These are phyloP conservation scores for Aspergillus leporis DNA, from an alignment of 495 filamentous ascomycete species.

Conservation along the genomic window DNA sequence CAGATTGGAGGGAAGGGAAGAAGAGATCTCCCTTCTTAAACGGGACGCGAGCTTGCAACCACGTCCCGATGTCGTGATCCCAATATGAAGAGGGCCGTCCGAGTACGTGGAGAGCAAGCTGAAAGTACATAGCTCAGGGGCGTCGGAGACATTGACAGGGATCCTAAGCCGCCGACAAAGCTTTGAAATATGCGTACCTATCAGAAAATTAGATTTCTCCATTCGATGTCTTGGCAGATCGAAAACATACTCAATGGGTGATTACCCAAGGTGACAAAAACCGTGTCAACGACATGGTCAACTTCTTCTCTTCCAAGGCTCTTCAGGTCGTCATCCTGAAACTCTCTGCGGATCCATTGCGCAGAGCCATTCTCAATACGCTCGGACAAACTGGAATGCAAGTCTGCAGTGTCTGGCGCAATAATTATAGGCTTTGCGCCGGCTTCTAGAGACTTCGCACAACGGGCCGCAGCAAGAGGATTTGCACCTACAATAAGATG, in stretches of 20 bases:
- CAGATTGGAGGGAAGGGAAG: slow-evolving; percentile 75
- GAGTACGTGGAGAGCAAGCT: slow-evolving; percentile 83
- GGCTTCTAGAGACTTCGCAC: slow-evolving; percentile 75
- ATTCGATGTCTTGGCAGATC: not conserved
- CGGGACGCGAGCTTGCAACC: slow-evolving; percentile 92
- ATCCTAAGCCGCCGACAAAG: slow-evolving; percentile 79
- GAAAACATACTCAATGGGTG: slow-evolving; percentile 52
- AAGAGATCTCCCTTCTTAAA: slow-evolving; percentile 84
- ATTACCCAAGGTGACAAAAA: slow-evolving; percentile 77
- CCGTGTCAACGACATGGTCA: slow-evolving; percentile 77
- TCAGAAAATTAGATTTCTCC: slow-evolving; percentile 1
- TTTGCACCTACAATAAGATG: slow-evolving; percentile 87
- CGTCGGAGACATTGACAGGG: slow-evolving; percentile 89
- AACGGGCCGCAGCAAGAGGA: slow-evolving; percentile 81
- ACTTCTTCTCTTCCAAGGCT: slow-evolving; percentile 78
- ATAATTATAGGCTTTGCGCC: slow-evolving; percentile 87
- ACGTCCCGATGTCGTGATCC: slow-evolving; percentile 91
- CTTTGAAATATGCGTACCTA: slow-evolving; percentile 67
- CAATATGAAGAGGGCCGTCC: slow-evolving; percentile 91
- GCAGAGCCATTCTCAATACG: slow-evolving; percentile 71
- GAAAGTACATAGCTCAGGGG: slow-evolving; percentile 86
- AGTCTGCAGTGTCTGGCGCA: slow-evolving; percentile 60
- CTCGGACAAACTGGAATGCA: slow-evolving; percentile 72
- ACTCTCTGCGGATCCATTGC: slow-evolving; percentile 68
- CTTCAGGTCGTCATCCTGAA: slow-evolving; percentile 73